Evolutionary conservation across 2,329 filamentous ascomycete genomes (phyloP).

Genomic region (Monosporascus sp.): DNA sequence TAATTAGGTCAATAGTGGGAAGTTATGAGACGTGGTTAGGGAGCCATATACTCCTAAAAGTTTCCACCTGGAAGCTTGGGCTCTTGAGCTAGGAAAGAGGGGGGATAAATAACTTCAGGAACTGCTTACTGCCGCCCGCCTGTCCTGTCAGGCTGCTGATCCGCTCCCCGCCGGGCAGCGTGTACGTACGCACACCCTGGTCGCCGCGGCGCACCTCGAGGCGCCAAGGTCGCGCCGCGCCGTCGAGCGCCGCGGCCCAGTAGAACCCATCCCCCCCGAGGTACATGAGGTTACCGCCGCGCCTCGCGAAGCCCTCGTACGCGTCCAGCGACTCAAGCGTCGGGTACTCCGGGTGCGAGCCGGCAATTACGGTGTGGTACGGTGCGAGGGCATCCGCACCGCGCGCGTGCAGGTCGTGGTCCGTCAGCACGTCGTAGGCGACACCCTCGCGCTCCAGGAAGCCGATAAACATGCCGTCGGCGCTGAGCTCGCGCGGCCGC

Average conservation of each 20-base stretch:
- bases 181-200: conserved; percentile 25
- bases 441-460: conserved; percentile 26
- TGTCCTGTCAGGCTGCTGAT: conserved; percentile 22
- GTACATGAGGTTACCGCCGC: conserved; percentile 30
- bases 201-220: conserved; percentile 29
- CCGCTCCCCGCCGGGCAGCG: conserved; percentile 24
- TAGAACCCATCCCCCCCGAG: conserved; percentile 34
- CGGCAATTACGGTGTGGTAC: conserved; percentile 23
- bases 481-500: conserved; percentile 30
- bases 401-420: conserved; percentile 28
- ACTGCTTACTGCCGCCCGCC: conserved; percentile 16
- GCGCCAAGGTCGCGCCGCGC: conserved; percentile 19
- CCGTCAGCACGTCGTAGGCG: conserved; percentile 31
- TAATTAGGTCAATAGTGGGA: no score
- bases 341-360: conserved; percentile 31
- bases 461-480: conserved; percentile 30
- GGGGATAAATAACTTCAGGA: no score
- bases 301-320: conserved; percentile 22
- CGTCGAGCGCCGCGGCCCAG: conserved; percentile 21
- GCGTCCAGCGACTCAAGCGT: conserved; percentile 21
- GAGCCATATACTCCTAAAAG: no score
- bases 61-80: no score
- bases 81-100: no score
- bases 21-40: no score
- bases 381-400: conserved; percentile 12